A percentile compares a stretch with the other conserved stretches of the same genome.
Evolutionary conservation across 805 yeast genomes (phyloP).

Genomic region (Millerago galiae): DNA sequence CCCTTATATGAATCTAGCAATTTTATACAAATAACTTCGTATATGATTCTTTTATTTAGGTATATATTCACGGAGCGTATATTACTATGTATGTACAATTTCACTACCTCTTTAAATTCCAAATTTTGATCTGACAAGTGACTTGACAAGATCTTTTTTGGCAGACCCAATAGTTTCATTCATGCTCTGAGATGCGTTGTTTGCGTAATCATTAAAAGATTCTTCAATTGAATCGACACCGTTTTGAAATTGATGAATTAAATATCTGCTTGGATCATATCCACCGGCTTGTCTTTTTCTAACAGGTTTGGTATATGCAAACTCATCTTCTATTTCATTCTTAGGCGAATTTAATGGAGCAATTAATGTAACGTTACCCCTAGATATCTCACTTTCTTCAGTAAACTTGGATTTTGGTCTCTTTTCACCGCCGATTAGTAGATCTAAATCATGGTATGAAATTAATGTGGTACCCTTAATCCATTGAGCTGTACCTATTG

Average conservation of each 20-base stretch:
- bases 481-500: slow-evolving; percentile 76
- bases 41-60: no score
- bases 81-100: no score
- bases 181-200: slow-evolving; percentile 44
- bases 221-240: slow-evolving; percentile 51
- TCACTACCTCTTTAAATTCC: slow-evolving; percentile 31
- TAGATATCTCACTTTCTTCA: slow-evolving; percentile 61
- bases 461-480: slow-evolving; percentile 68
- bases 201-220: slow-evolving; percentile 51
- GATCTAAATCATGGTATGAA: slow-evolving; percentile 56
- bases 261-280: slow-evolving; percentile 34
- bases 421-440: slow-evolving; percentile 66
- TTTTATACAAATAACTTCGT: no score
- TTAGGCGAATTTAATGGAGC: slow-evolving; percentile 1
- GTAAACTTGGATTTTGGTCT: slow-evolving; percentile 53
- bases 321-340: slow-evolving; percentile 17
- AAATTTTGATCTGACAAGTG: slow-evolving; percentile 46
- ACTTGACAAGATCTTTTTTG: slow-evolving; percentile 42
- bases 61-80: no score
- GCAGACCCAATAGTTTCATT: slow-evolving; percentile 44
- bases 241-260: slow-evolving; percentile 40
- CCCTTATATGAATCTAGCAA: no score
- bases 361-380: slow-evolving; percentile 28
- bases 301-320: slow-evolving; percentile 42
- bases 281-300: slow-evolving; percentile 31